Evolutionary conservation across 164 flowering plant species (phyloP).

Genomic region (Echeveria elegans): DNA sequence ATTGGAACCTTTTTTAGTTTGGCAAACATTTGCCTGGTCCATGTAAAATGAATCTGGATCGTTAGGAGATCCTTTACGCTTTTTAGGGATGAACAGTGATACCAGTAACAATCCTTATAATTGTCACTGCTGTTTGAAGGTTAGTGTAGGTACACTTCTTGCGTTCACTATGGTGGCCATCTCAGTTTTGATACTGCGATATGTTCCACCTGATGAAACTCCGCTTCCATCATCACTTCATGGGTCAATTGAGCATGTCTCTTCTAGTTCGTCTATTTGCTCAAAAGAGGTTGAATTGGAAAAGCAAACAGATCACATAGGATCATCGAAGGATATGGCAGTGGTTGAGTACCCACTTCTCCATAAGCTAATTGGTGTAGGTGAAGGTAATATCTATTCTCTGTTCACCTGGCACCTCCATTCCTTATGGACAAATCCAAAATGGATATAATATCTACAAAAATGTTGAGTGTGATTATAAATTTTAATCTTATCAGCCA

Average conservation of each 20-base stretch:
- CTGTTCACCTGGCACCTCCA: background rate
- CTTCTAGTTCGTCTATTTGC: conserved; percentile 17
- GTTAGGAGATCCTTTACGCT: background rate
- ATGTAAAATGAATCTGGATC: background rate
- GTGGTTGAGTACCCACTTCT: conserved; percentile 40
- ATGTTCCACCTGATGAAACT: conserved; percentile 85
- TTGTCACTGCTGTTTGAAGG: conserved; percentile 28
- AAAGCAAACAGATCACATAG: conserved; percentile 13
- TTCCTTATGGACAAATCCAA: background rate
- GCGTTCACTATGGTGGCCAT: conserved; percentile 92
- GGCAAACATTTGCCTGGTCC: no score
- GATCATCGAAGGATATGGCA: conserved; percentile 16
- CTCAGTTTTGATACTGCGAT: conserved; percentile 80
- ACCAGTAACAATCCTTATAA: background rate
- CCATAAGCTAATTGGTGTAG: conserved; percentile 25
- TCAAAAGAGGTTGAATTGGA: conserved; percentile 21
- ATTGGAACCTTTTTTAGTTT: background rate
- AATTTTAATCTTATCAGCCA: background rate
- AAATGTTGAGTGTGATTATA: background rate
- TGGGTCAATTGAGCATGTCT: conserved; percentile 49
- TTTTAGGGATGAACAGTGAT: no score
- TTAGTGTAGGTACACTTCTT: conserved; percentile 93
- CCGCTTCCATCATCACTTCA: conserved; percentile 83
- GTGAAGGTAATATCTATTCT: conserved; percentile 14
- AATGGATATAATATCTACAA: background rate